phyloP scores from a whole-genome alignment of 192 early-diverging fungal species.

The Linnemannia exigua region DNA sequence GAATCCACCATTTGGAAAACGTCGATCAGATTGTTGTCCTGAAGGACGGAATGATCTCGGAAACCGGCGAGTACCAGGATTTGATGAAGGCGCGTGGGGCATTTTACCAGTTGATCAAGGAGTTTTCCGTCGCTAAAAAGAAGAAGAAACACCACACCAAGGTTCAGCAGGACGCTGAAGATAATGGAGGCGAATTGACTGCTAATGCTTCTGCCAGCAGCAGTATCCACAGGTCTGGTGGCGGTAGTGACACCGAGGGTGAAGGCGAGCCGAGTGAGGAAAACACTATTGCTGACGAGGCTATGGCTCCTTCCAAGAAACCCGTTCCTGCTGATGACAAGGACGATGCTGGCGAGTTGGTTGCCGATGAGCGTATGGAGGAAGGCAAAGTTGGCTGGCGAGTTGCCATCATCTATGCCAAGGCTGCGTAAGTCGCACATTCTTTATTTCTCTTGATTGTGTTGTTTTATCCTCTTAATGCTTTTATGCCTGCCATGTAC shows the following conservation, averaged over 20 bases:
- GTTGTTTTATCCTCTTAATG: neutral
- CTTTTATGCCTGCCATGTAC: no score
- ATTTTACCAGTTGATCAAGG: constrained; percentile 75
- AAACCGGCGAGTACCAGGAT: constrained; percentile 72
- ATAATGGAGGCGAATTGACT: neutral
- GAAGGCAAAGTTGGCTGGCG: constrained; percentile 82
- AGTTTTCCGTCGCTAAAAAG: constrained; percentile 67
- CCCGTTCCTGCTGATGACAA: neutral
- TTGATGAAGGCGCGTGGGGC: constrained; percentile 71
- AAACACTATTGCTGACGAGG: constrained; percentile 14
- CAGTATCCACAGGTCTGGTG: constrained; percentile 11
- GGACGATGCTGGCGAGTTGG: constrained; percentile 62
- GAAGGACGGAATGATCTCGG: constrained; percentile 74
- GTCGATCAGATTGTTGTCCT: constrained; percentile 79
- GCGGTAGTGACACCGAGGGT: constrained; percentile 13
- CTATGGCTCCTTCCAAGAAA: neutral
- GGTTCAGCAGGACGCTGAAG: constrained; percentile 1
- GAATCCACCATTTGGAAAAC: constrained; percentile 79
- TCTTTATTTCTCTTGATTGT: neutral
- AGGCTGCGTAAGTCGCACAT: constrained; percentile 60
- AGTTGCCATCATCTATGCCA: constrained; percentile 82
- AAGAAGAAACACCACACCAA: constrained; percentile 32
- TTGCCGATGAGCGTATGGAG: constrained; percentile 84
- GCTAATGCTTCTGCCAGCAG: constrained; percentile 4
- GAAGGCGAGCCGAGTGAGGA: constrained; percentile 6